phyloP scores from a whole-genome alignment of 2,329 filamentous ascomycete species.

The Fusarium sterilihyphosum region DNA sequence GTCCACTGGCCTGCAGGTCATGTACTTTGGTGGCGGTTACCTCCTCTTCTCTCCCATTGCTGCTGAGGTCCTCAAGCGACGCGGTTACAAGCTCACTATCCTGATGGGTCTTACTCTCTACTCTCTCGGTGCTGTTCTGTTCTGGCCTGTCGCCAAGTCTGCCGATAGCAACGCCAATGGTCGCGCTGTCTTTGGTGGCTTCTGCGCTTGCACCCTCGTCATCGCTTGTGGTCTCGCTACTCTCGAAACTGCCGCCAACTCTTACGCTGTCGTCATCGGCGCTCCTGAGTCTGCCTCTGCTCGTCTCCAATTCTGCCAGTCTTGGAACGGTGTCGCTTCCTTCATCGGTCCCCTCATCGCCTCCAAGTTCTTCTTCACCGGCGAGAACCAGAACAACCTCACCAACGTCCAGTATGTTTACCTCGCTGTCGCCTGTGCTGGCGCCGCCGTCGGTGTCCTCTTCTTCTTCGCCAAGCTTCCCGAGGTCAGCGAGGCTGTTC shows the following conservation, averaged over 20 bases:
- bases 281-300: slow-evolving; percentile 12
- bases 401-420: slow-evolving; percentile 81
- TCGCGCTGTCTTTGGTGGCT: slow-evolving; percentile 70
- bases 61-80: slow-evolving; percentile 70
- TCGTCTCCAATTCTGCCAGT: slow-evolving; percentile 70
- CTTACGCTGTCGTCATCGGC: slow-evolving; percentile 68
- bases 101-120: slow-evolving; percentile 74
- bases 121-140: slow-evolving; percentile 65
- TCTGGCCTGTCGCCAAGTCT: slow-evolving; percentile 67
- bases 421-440: slow-evolving; percentile 74
- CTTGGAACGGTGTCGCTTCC: slow-evolving; percentile 79
- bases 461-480: slow-evolving; percentile 77
- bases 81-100: slow-evolving; percentile 73
- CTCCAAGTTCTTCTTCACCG: slow-evolving; percentile 77
- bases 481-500: slow-evolving; percentile 69
- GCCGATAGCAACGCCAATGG: slow-evolving; percentile 34
- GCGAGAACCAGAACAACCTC: slow-evolving; percentile 64
- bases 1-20: slow-evolving; percentile 59
- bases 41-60: slow-evolving; percentile 59
- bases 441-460: slow-evolving; percentile 70
- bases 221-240: slow-evolving; percentile 78
- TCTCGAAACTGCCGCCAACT: slow-evolving; percentile 81
- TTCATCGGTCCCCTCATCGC: slow-evolving; percentile 77
- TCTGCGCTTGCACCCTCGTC: slow-evolving; percentile 77
- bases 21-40: slow-evolving; percentile 63